Percentiles rank a stretch among this genome's conserved stretches.
phyloP scores from a whole-genome alignment of 108 stramenopile genomes.

The Pseudonitzschia delicatissima region DNA sequence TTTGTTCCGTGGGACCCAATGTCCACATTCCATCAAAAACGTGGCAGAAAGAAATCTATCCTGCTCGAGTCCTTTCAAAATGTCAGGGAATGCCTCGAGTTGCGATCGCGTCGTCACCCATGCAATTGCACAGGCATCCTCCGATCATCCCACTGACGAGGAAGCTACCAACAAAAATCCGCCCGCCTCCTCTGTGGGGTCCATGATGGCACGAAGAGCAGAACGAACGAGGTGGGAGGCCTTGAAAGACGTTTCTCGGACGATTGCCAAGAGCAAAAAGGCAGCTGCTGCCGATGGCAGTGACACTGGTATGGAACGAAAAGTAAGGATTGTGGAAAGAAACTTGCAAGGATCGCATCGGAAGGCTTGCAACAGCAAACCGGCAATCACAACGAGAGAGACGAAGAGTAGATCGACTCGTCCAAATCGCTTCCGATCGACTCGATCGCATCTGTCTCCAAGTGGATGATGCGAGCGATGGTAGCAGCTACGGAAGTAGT shows the following conservation, averaged over 20 bases:
- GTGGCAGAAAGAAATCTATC: too few species aligned
- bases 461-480: background rate
- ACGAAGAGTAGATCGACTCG: background rate
- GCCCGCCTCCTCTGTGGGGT: background rate
- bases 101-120: background rate
- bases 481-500: background rate
- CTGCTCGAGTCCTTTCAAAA: background rate
- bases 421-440: background rate
- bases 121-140: too few species aligned
- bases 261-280: background rate
- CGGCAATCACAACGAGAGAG: background rate
- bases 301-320: background rate
- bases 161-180: background rate
- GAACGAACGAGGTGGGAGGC: conserved; percentile 13
- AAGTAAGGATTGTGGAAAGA: conserved; percentile 1
- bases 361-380: background rate
- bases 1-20: conserved; percentile 38
- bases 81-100: background rate
- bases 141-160: too few species aligned
- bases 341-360: background rate
- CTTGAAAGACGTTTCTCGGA: conserved; percentile 8
- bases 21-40: conserved; percentile 20
- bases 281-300: background rate
- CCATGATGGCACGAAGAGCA: background rate
- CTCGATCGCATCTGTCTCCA: background rate